Percentiles rank a stretch among this genome's conserved stretches.
Conservation (phyloP, 1,284 basidiomycete genomes). For the Malassezia pachydermatis region DNA sequence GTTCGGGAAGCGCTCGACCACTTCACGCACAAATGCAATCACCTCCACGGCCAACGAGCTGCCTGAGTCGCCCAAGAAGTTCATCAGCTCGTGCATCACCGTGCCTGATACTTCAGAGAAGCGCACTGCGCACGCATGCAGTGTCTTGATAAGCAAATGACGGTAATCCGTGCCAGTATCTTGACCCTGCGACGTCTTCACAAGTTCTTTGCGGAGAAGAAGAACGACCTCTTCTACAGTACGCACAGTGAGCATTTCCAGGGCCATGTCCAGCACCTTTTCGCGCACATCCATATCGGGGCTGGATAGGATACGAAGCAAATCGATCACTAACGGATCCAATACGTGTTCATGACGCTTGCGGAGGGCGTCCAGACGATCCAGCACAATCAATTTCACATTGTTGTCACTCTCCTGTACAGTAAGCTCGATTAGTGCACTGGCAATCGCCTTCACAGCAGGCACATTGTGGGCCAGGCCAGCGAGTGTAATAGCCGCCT, state of each 20-base stretch:
- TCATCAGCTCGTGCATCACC: constrained; percentile 94
- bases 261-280: constrained; percentile 78
- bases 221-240: constrained; percentile 97
- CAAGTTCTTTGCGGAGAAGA: constrained; percentile 96
- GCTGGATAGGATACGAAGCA: constrained; percentile 79
- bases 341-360: constrained; percentile 81
- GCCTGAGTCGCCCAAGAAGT: constrained; percentile 91
- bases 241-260: constrained; percentile 85
- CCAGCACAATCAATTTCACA: constrained; percentile 94
- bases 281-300: constrained; percentile 93
- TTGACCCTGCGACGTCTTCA: constrained; percentile 59
- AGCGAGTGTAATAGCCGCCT: constrained; percentile 89
- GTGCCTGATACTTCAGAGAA: constrained; percentile 97
- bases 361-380: constrained; percentile 74
- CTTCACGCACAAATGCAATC: constrained; percentile 89
- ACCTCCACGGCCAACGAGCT: constrained; percentile 93
- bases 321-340: constrained; percentile 88
- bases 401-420: constrained; percentile 98
- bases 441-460: constrained; percentile 88
- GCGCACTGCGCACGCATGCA: constrained; percentile 89
- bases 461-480: constrained; percentile 89
- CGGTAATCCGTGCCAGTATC: constrained; percentile 66
- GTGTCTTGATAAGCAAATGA: constrained; percentile 91
- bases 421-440: constrained; percentile 77
- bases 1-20: constrained; percentile 92